phyloP scores from a whole-genome alignment of 106 monocot species.

The Dioscorea zingiberensis region DNA sequence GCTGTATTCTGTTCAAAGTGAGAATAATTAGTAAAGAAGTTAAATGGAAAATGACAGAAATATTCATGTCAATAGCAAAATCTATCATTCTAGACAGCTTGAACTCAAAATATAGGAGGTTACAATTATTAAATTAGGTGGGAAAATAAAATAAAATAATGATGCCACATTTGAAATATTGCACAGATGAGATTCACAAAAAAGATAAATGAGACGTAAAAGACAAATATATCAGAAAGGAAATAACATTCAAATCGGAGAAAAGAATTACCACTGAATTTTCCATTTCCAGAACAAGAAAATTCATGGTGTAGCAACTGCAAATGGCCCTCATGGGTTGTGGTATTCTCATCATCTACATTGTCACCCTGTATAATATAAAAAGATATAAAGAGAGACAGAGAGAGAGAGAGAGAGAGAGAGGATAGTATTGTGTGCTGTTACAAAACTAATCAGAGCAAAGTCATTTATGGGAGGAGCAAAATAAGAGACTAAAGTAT shows the following conservation, averaged over 20 bases:
- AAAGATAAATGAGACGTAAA: neutral
- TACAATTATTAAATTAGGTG: neutral
- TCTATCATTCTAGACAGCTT: no score
- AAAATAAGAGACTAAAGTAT: no score
- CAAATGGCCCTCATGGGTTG: conserved; percentile 27
- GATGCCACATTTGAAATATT: neutral
- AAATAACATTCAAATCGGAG: neutral
- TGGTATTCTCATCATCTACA: conserved; percentile 26
- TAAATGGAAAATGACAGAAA: neutral
- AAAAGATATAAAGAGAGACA: no score
- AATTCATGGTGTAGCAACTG: conserved; percentile 52
- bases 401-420: no score
- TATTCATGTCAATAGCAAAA: no score
- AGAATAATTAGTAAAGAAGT: neutral
- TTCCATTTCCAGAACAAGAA: conserved; percentile 66
- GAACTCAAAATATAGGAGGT: no score
- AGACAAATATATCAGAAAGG: neutral
- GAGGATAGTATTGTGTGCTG: no score
- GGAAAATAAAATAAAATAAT: neutral
- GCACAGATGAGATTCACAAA: neutral
- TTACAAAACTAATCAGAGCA: no score
- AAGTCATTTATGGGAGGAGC: no score
- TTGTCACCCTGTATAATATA: conserved; percentile 41
- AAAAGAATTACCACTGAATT: conserved; percentile 61
- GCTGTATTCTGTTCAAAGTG: conserved; percentile 65